These are phyloP conservation scores for Tetracentron sinense DNA, from an alignment of 164 flowering plant genomes.

Conservation along the genomic window DNA sequence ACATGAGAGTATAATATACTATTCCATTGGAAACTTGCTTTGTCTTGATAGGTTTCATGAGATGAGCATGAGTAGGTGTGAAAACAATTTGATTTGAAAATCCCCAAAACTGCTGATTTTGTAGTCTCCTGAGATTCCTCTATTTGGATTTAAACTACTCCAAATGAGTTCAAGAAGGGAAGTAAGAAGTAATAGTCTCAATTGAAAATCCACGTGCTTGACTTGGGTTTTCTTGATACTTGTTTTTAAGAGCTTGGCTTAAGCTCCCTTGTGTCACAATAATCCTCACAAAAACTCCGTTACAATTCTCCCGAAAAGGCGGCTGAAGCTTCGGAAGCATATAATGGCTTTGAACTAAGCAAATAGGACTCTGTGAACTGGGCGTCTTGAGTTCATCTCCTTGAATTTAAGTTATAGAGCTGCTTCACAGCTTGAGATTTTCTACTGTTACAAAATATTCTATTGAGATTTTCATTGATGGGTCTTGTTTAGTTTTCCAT, in stretches of 20 bases:
- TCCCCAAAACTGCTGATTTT: conserved; percentile 48
- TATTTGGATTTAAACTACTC: conserved; percentile 35
- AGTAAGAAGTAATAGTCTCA: conserved; percentile 24
- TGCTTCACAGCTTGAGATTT: conserved; percentile 7
- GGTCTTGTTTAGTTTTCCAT: neutral
- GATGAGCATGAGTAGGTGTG: no score
- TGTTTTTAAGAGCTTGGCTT: conserved; percentile 23
- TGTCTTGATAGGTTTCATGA: conserved; percentile 36
- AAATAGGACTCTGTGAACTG: conserved; percentile 17
- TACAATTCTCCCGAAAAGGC: conserved; percentile 66
- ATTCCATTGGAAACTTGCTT: conserved; percentile 33
- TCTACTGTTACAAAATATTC: neutral
- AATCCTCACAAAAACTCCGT: conserved; percentile 28
- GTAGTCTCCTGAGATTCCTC: conserved; percentile 58
- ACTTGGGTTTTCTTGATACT: conserved; percentile 42
- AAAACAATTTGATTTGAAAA: no score
- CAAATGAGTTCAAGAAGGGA: conserved; percentile 23
- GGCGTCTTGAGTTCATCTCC: conserved; percentile 6
- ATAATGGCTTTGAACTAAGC: conserved; percentile 50
- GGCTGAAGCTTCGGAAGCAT: conserved; percentile 77
- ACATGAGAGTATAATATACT: conserved; percentile 6
- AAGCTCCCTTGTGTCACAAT: conserved; percentile 18
- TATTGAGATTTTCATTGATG: neutral
- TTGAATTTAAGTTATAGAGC: neutral
- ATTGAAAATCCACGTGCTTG: conserved; percentile 28